phyloP scores from a whole-genome alignment of 2,329 filamentous ascomycete species.

The Alternaria dauci region DNA sequence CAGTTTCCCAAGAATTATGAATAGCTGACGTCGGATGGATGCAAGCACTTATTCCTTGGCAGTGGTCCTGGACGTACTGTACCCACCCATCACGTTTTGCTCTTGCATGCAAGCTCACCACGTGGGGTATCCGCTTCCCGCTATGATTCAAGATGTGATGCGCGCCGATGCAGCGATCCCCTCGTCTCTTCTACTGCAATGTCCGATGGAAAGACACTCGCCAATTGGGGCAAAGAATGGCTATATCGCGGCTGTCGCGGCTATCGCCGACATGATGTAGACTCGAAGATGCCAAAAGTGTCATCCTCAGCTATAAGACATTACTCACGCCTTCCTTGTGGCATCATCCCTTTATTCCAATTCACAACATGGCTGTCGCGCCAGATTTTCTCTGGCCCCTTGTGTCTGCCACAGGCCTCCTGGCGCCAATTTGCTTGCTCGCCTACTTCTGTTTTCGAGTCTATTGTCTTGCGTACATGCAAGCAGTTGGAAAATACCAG shows the following conservation, averaged over 20 bases:
- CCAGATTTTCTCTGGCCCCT: background rate
- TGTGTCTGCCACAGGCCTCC: background rate
- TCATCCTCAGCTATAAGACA: background rate
- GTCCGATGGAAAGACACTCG: background rate
- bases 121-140: background rate
- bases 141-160: background rate
- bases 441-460: background rate
- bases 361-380: background rate
- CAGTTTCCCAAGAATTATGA: background rate
- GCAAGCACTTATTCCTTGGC: background rate
- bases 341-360: background rate
- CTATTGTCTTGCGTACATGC: background rate
- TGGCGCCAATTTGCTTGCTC: background rate
- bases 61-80: background rate
- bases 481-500: background rate
- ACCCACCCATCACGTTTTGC: background rate
- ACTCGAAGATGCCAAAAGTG: background rate
- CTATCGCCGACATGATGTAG: background rate
- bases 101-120: background rate
- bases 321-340: background rate
- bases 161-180: background rate
- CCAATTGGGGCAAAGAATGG: background rate
- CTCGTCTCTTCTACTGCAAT: background rate
- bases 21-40: background rate
- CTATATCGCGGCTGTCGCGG: background rate